A percentile compares a stretch with the other conserved stretches of the same genome.
phyloP scores from a whole-genome alignment of 768 basidiomycete species.

The Trametes maxima region DNA sequence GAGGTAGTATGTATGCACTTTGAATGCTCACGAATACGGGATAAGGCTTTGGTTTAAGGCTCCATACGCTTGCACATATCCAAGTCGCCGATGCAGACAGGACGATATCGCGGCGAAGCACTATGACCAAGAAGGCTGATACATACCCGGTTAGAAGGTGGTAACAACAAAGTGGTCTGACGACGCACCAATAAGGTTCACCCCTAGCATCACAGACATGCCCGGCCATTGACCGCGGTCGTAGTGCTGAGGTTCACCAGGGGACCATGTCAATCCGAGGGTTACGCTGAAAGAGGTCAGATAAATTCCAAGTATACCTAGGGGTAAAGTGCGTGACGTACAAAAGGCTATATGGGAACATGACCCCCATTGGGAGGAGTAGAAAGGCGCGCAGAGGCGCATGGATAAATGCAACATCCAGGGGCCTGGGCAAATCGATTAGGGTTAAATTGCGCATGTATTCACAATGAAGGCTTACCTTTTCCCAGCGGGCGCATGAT shows the following conservation, averaged over 20 bases:
- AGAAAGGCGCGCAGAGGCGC: slow-evolving; percentile 79
- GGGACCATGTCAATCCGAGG: slow-evolving; percentile 62
- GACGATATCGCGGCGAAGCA: slow-evolving; percentile 65
- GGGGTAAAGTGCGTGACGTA: slow-evolving; percentile 26
- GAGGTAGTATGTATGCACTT: background rate
- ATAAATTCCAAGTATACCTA: background rate
- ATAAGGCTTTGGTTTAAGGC: slow-evolving; percentile 58
- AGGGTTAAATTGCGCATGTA: background rate
- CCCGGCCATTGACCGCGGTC: slow-evolving; percentile 70
- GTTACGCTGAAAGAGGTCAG: slow-evolving; percentile 53
- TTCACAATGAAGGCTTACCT: slow-evolving; percentile 17
- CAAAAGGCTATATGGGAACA: slow-evolving; percentile 68
- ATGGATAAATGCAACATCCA: slow-evolving; percentile 85
- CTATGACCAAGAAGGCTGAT: slow-evolving; percentile 54
- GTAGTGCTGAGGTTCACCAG: slow-evolving; percentile 56
- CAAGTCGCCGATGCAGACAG: slow-evolving; percentile 78
- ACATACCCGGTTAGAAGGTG: background rate
- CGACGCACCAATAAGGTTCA: slow-evolving; percentile 47
- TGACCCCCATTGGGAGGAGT: slow-evolving; percentile 51
- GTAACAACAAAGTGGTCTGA: background rate
- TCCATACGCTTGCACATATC: slow-evolving; percentile 71
- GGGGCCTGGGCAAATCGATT: slow-evolving; percentile 42
- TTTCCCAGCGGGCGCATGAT: slow-evolving; percentile 59
- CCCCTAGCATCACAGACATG: slow-evolving; percentile 64
- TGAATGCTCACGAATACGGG: slow-evolving; percentile 58